Base-by-base conservation (phyloP, 257 asterid genomes). In the Nicotiana tabacum region DNA sequence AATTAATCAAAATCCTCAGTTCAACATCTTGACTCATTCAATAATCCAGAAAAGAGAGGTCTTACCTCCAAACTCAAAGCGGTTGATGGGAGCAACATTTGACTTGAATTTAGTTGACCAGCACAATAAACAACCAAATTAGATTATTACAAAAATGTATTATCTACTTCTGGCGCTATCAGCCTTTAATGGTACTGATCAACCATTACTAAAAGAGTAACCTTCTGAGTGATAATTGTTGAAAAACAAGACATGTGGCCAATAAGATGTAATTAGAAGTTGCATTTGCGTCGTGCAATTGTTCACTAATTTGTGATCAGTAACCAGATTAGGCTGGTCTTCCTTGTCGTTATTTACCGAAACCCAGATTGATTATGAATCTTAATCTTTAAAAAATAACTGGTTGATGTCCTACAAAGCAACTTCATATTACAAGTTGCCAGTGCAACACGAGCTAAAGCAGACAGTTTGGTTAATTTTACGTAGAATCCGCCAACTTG, bases 291-390 rank as follows among this genome's bases (percentile, higher is more conserved):
- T 37, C 33, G 18, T 69, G 77, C 37, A 9, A 43, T 70, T 11
- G 12, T 48, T 27, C 43, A 24, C 80, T 48, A 72, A 46, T 58
- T 48, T 48, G 27, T 27, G 13, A 48, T 74, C 27, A 72, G 15
- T 5, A 46, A 48, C 27, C 33, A 11, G 61, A 72, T 72, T 37
- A 5, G 13, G 62, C 80, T 74, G 27, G 80, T 7, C 62, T 11
- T 74, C 61, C 80, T 24, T 74, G 80, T 46, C 79, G 48, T 48
- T 15, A 74, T 74, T 74, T 48, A 74, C 80, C 62, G 8, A 27
- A 74, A 74, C 80, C 62, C 24, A 27, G 43, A 74, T 74, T 48
- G 62, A 24, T 48, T 13, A 74, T 74, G 62, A 74, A 74, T 74
- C 61, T 74, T 48, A 74, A 48, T 48, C 62, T 27, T 48, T 0